A percentile compares a stretch with the other conserved stretches of the same genome.
phyloP scores from a whole-genome alignment of 257 asterid species.

The Solanum piurae region DNA sequence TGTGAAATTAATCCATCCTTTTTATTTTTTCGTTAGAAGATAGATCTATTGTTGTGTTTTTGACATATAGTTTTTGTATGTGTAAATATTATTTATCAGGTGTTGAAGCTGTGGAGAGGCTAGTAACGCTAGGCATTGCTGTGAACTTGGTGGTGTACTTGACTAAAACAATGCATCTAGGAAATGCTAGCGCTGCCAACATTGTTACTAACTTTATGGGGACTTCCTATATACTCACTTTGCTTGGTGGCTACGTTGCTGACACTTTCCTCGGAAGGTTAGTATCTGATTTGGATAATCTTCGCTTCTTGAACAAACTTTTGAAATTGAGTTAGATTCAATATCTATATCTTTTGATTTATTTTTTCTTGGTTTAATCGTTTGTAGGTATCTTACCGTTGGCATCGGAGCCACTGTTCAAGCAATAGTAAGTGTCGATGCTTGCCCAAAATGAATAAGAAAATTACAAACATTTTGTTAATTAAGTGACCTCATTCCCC shows the following conservation, averaged over 20 bases:
- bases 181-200: slow-evolving; percentile 68
- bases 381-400: slow-evolving; percentile 61
- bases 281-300: background rate
- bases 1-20: background rate
- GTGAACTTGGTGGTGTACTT: slow-evolving; percentile 75
- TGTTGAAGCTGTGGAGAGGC: slow-evolving; percentile 63
- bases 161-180: slow-evolving; percentile 80
- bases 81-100: slow-evolving; percentile 16
- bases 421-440: slow-evolving; percentile 41
- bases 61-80: background rate
- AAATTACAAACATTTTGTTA: background rate
- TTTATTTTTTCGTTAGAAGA: background rate
- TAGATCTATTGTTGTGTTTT: background rate
- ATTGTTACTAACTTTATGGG: slow-evolving; percentile 80
- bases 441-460: background rate
- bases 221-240: slow-evolving; percentile 67
- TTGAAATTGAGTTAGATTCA: background rate
- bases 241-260: slow-evolving; percentile 77
- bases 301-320: background rate
- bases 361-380: background rate
- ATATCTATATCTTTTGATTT: background rate
- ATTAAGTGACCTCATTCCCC: background rate
- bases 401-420: slow-evolving; percentile 64
- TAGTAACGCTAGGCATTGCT: slow-evolving; percentile 79
- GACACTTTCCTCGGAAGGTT: slow-evolving; percentile 77